phyloP scores from a whole-genome alignment of 169 alveolate genomes.

The Plasmodium falciparum region DNA sequence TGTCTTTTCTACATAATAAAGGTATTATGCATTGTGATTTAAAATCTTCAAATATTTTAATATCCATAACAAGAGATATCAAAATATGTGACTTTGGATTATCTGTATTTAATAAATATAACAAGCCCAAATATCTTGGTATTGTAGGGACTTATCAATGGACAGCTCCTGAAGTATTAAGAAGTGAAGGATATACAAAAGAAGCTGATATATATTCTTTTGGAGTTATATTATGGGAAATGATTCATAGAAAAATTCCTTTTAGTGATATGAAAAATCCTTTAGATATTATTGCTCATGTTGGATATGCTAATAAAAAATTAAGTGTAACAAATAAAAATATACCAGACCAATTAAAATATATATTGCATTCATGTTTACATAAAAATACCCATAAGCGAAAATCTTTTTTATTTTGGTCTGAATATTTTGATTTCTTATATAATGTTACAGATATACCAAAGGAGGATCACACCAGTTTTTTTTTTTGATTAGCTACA shows the following conservation, averaged over 20 bases:
- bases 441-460: not conserved
- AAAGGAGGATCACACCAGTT: not conserved
- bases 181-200: constrained; percentile 86
- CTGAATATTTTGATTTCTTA: constrained; percentile 47
- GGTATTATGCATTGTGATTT: constrained; percentile 89
- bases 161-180: constrained; percentile 89
- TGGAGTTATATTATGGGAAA: constrained; percentile 89
- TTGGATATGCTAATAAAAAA: constrained; percentile 76
- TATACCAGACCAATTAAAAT: constrained; percentile 17
- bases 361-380: constrained; percentile 38
- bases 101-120: constrained; percentile 78
- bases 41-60: constrained; percentile 87
- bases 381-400: constrained; percentile 43
- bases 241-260: constrained; percentile 86
- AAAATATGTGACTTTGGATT: constrained; percentile 93
- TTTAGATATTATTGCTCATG: constrained; percentile 79
- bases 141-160: constrained; percentile 87
- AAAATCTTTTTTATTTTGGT: constrained; percentile 73
- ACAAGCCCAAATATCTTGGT: constrained; percentile 79
- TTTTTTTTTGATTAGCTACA: constrained; percentile 4
- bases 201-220: constrained; percentile 88
- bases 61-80: constrained; percentile 87
- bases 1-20: constrained; percentile 86
- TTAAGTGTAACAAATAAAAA: constrained; percentile 19
- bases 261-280: constrained; percentile 79